Base-by-base conservation (phyloP, 2,329 filamentous ascomycete genomes). In the Akanthomyces lecanii region DNA sequence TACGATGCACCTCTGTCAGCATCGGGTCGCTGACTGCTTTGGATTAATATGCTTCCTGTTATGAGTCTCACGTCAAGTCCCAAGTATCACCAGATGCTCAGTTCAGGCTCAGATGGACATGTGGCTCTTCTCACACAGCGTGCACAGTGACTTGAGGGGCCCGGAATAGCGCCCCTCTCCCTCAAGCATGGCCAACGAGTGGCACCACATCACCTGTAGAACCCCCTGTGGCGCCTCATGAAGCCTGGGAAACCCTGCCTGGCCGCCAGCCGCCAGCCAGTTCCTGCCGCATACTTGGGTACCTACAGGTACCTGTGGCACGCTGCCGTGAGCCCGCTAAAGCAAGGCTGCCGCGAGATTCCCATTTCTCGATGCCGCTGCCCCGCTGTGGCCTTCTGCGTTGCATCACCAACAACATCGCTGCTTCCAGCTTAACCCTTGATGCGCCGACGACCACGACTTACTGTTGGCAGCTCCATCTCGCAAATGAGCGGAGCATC, bases 381-480 rank as follows among this genome's bases (percentile, higher is more conserved):
- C 55, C 44, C 55, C 55, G 33, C 44, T 12, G 44, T 25, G 8
- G 45, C 44, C 55, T 48, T 7, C 21, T 1, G 14, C 55, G 38
- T 59, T 59, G 44, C 55, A 59, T 50, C 55, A 59, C 55, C n/a
- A 40, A 59, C 44, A 40, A 59, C 55, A 40, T 48, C 21, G 28
- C 55, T 16, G n/a, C 44, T 59, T 58, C 30, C 55, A 25, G 44
- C 30, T 25, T 12, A 48, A 28, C 25, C 25, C 23, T 47, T 47
- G 40, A 47, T 57, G 54, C 54, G 54, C 54, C 54, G 28, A 28
- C 18, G 18, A 23, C 54, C 23, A 57, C 42, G 18, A 48, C 57
- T 3, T 36, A 18, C 21, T 40, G 12, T 25, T 30, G 7, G 38
- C 12, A 53, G 42, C 25, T 28, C 28, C 23, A 33, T 30, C 11